These are phyloP conservation scores for Naganishia vaughanmartiniae DNA, from an alignment of 768 basidiomycete genomes.

Conservation along the genomic window DNA sequence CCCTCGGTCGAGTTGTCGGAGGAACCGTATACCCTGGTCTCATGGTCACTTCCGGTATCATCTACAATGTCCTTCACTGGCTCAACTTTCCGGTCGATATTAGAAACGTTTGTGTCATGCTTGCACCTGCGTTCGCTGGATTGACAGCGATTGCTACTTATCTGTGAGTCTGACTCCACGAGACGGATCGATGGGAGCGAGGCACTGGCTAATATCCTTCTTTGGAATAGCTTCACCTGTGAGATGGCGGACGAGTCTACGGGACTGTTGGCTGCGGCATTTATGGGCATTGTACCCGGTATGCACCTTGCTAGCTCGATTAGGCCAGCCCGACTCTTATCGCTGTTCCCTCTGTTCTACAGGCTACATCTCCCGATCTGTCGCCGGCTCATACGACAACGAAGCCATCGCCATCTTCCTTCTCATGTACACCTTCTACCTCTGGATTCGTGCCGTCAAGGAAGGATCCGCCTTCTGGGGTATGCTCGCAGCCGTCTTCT, in stretches of 20 bases:
- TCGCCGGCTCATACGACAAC: conserved; percentile 98
- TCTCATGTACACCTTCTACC: conserved; percentile 97
- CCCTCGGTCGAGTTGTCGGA: conserved; percentile 94
- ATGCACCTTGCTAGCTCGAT: neutral
- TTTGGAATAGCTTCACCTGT: conserved; percentile 73
- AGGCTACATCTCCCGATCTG: conserved; percentile 95
- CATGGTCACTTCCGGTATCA: conserved; percentile 97
- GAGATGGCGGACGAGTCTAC: conserved; percentile 95
- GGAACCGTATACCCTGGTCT: conserved; percentile 97
- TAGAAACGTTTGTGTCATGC: conserved; percentile 89
- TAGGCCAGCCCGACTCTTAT: neutral
- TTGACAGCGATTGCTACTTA: conserved; percentile 96
- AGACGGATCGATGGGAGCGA: neutral
- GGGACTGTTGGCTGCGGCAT: conserved; percentile 92
- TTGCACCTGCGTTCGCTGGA: conserved; percentile 95
- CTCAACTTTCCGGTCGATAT: conserved; percentile 96
- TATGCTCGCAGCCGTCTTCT: conserved; percentile 86
- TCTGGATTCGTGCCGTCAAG: conserved; percentile 95
- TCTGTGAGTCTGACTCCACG: conserved; percentile 60
- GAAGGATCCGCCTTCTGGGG: conserved; percentile 88
- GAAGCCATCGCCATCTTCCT: conserved; percentile 99
- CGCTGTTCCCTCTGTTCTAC: neutral
- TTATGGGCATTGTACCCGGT: conserved; percentile 93
- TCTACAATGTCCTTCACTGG: conserved; percentile 83
- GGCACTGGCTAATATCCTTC: neutral